Base-by-base conservation (phyloP, 768 basidiomycete genomes). In the Russula vinacea region DNA sequence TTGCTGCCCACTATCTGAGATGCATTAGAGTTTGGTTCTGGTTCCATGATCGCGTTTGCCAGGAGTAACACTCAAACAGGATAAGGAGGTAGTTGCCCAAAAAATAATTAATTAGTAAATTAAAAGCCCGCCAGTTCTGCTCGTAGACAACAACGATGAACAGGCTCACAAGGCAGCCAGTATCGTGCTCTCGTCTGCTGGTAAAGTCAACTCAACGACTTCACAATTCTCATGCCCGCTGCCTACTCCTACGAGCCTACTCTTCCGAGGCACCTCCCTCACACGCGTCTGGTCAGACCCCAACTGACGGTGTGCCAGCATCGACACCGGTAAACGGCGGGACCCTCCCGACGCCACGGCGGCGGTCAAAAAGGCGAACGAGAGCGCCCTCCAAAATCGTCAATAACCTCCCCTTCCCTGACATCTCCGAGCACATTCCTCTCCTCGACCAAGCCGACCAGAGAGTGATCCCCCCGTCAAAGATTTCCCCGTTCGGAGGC, bases 401-500 rank as follows among this genome's bases (percentile, higher is more conserved):
- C 35, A 0, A 62, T 9, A 7, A 60, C 26, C 62, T 55, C 7
- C 67, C 62, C 35, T 80, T 78, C 68, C 89, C 88, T 2, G 64
- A 65, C 50, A 56, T 65, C 4, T 65, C 64, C 40, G 51, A 56
- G n/a, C 60, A 49, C n/a, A 56, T 61, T 32, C 60, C 64, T 42
- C 9, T 57, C 33, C 59, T 65, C 55, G 64, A 65, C 64, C 59
- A 35, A 33, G 49, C 40, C 6, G 64, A 65, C 49, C 32, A 26
- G 0, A 52, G 35, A 22, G 11, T 81, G 24, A 77, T 87, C 68
- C 81, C 83, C 19, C 82, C 87, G 0, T 77, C 78, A 26, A 72
- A 78, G 62, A 75, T 78, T n/a, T 78, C 73, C 17, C 85, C 81
- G 1, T 86, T 78, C 74, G 78, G 81, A 67, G 86, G 85, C 73